Base-by-base conservation (phyloP, 2,329 filamentous ascomycete species). In the Fusarium algeriense region DNA sequence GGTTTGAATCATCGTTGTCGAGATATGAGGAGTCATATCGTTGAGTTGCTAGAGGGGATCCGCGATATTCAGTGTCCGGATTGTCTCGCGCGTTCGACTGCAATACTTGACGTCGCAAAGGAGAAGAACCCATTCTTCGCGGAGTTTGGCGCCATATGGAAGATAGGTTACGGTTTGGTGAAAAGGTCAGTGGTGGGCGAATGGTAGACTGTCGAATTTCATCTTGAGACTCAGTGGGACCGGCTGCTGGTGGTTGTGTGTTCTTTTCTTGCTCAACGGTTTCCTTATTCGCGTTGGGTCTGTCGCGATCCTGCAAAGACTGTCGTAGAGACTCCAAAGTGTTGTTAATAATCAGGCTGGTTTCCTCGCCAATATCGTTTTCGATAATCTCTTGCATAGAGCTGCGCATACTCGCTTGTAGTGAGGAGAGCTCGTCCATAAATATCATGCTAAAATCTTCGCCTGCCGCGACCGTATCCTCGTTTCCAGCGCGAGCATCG, bases 401-500 rank as follows among this genome's bases (percentile, higher is more conserved):
- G 62, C 76, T 78, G 44, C 77, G 77, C 60, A 83, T 78, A 38
- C 81, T 82, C 3, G 79, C 82, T 38, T 84, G 84, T 59, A 88
- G 80, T 0, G 86, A 87, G 5, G 85, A 85, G 20, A 89, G 80
- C 4, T 86, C 87, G 48, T 87, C 83, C 65, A 88, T 83, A 35
- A 86, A 86, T 60, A 89, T 89, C 86, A 89, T 89, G 75, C 87
- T 89, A 67, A 89, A 89, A 41, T 86, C 85, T 65, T 89, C 87
- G 19, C 81, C 83, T n/a, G 86, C 82, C 7, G 82, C 81, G 49
- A 86, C 81, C 1, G 82, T 86, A 53, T 87, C 81, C 35, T 82
- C 80, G 46, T 58, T 67, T 43, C 54, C 60, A n/a, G 70, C 76
- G 52, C 54, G 72, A 60, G 32, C 60, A 41, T 70, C 71, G 46